A percentile compares a stretch with the other conserved stretches of the same genome.
phyloP scores from a whole-genome alignment of 1,284 basidiomycete genomes.

The Ceratobasidium sp. region DNA sequence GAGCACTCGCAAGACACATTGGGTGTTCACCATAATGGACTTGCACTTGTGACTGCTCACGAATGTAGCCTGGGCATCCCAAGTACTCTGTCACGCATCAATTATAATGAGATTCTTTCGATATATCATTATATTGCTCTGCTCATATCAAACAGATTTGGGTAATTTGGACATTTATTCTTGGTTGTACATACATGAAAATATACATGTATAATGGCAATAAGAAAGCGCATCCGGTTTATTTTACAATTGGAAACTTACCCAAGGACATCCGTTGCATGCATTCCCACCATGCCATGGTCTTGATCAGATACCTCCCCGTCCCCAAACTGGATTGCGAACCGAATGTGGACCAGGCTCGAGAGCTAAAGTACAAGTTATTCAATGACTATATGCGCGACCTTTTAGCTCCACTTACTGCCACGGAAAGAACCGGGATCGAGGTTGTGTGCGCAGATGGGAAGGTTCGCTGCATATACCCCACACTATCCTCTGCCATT shows the following conservation, averaged over 20 bases:
- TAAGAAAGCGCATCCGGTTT: slow-evolving; percentile 42
- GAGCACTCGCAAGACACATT: no score
- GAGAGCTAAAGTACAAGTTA: slow-evolving; percentile 3
- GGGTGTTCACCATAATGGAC: no score
- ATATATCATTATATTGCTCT: no score
- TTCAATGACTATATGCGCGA: slow-evolving; percentile 40
- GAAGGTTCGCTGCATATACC: neutral
- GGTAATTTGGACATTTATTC: no score
- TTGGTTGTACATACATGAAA: no score
- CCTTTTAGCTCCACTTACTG: slow-evolving; percentile 16
- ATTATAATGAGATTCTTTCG: no score
- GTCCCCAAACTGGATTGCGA: slow-evolving; percentile 2
- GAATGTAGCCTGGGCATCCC: no score
- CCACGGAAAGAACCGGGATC: slow-evolving; percentile 51
- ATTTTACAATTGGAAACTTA: slow-evolving; percentile 43
- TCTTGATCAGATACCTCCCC: slow-evolving; percentile 42
- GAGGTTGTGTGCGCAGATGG: slow-evolving; percentile 49
- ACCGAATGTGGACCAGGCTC: neutral
- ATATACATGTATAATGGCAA: no score
- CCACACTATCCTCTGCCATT: neutral
- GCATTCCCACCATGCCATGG: slow-evolving; percentile 7
- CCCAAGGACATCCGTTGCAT: slow-evolving; percentile 21
- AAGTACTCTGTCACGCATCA: no score
- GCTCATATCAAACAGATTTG: no score
- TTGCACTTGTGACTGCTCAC: no score